A percentile compares a stretch with the other conserved stretches of the same genome.
These are phyloP conservation scores for Phytopythium ostracodes DNA, from an alignment of 352 stramenopile genomes.

Conservation along the genomic window DNA sequence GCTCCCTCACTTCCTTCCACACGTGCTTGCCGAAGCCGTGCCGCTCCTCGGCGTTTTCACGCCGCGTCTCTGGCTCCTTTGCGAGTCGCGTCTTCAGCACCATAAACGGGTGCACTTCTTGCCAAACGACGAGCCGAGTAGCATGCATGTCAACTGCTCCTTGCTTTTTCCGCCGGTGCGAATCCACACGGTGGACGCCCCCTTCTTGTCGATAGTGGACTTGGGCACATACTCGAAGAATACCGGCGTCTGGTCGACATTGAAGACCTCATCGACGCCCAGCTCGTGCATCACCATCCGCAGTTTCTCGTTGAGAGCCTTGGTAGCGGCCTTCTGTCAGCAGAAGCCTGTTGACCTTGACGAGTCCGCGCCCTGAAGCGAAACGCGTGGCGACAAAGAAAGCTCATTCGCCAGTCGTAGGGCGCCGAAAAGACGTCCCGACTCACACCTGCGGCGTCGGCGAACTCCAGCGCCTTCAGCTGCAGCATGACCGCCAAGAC, in stretches of 20 bases:
- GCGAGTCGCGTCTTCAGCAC: background rate
- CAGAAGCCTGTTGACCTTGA: background rate
- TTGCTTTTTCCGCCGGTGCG: slow-evolving; percentile 15
- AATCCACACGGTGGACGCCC: slow-evolving; percentile 23
- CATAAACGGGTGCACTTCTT: slow-evolving; percentile 18
- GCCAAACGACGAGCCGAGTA: slow-evolving; percentile 15
- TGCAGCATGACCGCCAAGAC: background rate
- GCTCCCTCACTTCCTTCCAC: background rate
- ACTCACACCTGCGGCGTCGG: background rate
- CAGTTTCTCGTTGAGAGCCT: background rate
- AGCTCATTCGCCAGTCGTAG: background rate
- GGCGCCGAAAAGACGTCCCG: background rate
- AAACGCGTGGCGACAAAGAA: background rate
- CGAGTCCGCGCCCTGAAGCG: background rate
- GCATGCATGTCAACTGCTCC: slow-evolving; percentile 20
- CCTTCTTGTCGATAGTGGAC: slow-evolving; percentile 9
- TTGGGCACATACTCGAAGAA: slow-evolving; percentile 24
- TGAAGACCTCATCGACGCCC: background rate
- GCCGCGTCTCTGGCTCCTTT: background rate
- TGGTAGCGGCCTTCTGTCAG: background rate
- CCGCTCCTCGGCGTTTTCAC: background rate
- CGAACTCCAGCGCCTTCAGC: background rate
- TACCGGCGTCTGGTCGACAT: background rate
- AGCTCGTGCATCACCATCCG: background rate
- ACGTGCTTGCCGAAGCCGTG: background rate